Base-by-base conservation (phyloP, 2,329 filamentous ascomycete genomes). In the Ilyonectria robusta region DNA sequence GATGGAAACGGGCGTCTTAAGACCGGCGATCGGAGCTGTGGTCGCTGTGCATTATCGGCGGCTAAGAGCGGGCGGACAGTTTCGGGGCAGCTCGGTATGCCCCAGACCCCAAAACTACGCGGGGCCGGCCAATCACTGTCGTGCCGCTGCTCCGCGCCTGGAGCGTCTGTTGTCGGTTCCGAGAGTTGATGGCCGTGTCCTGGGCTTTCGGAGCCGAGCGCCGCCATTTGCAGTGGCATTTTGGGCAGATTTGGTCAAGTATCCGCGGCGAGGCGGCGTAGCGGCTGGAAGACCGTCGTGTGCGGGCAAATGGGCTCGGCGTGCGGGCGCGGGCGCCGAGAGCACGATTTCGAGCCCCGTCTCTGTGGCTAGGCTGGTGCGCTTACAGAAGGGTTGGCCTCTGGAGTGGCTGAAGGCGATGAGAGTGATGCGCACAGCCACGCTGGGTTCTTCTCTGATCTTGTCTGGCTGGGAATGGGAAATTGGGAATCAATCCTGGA, bases 51-150 rank as follows among this genome's bases (percentile, higher is more conserved):
- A 47, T 42, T 23, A 50, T 59, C 58, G 58, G 63, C 63, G 63
- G 63, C 44, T 66, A 66, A 47, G 63, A 58, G 37, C 63, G 63
- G 63, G 58, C 46, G 58, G 58, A 23, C 50, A 50, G 35, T 47
- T 50, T 54, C 63, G 63, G 63, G 29, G 63, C 58, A 40, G 35
- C 44, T 66, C 58, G 58, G 63, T 57, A 61, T 61, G 58, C 50
- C 51, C 31, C 44, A 51, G 31, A 42, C 26, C 33, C n/a, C 15
- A 42, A 19, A 17, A 21, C 21, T n/a, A 21, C 33, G 44, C 42
- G 33, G 57, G 48, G 17, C 51, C 4, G 29, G 63, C 63, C 63
- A 66, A 66, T 66, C 58, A 62, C 21, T 15, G 31, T 15, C 33
- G 33, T 7, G 47, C 33, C 31, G 47, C 57, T 51, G 57, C 6